A percentile compares a stretch with the other conserved stretches of the same genome.
Evolutionary conservation across 1,284 basidiomycete species (phyloP).

Genomic region (Hemileia vastatrix): DNA sequence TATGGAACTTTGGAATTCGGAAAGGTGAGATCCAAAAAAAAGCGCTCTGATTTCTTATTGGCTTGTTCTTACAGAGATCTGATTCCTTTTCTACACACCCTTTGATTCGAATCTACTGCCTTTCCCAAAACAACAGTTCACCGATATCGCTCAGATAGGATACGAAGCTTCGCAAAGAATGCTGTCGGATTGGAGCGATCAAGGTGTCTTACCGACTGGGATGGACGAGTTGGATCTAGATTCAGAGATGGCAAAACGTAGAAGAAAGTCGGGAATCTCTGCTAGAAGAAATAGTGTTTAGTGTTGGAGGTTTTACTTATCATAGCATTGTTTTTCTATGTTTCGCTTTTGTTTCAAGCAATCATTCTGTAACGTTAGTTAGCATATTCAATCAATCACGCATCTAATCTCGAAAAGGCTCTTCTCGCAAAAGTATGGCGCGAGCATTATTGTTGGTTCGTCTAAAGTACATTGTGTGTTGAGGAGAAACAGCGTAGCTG

Average conservation of each 20-base stretch:
- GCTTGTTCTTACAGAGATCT: too few relatives aligned
- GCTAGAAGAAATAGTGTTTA: not conserved
- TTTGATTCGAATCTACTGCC: not conserved
- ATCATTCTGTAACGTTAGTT: too few relatives aligned
- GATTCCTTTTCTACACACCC: not conserved
- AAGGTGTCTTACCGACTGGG: constrained; percentile 34
- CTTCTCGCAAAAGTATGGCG: too few relatives aligned
- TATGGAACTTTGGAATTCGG: too few relatives aligned
- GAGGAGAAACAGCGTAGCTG: too few relatives aligned
- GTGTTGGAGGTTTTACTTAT: not conserved
- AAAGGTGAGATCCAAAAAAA: not conserved
- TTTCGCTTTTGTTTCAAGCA: too few relatives aligned
- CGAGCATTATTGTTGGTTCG: too few relatives aligned
- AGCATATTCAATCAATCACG: too few relatives aligned
- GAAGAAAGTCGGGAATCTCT: not conserved
- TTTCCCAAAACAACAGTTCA: constrained; percentile 25
- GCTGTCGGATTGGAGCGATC: constrained; percentile 35
- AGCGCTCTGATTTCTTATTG: not conserved
- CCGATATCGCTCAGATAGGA: constrained; percentile 36
- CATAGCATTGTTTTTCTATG: too few relatives aligned
- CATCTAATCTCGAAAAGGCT: too few relatives aligned
- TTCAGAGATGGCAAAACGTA: not conserved
- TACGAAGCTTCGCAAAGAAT: constrained; percentile 34
- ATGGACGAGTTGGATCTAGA: constrained; percentile 17
- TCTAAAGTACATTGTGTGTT: too few relatives aligned